phyloP scores from a whole-genome alignment of 73 alveolate genomes.

The Paramecium pentaurelia region DNA sequence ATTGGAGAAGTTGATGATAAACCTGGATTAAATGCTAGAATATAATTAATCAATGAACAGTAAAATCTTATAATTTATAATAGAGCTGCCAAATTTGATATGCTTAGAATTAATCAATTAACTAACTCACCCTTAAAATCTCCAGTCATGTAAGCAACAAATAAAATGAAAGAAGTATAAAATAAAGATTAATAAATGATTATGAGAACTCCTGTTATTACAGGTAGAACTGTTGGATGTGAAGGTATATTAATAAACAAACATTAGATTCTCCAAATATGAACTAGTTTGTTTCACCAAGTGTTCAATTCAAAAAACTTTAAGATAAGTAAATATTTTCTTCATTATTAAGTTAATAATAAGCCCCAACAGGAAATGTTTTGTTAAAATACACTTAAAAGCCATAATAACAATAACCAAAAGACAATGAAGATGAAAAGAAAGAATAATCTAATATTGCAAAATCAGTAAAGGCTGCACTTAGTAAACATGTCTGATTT shows the following conservation, averaged over 20 bases:
- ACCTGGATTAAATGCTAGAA: neutral
- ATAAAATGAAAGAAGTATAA: neutral
- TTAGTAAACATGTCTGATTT: neutral
- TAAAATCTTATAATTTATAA: neutral
- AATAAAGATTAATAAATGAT: slow-evolving; percentile 13
- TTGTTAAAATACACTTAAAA: neutral
- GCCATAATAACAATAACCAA: neutral
- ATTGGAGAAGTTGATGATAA: neutral
- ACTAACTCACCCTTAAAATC: slow-evolving; percentile 41
- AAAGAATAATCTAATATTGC: neutral
- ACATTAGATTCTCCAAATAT: neutral
- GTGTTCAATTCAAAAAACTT: neutral
- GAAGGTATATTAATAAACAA: neutral
- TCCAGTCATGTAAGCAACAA: slow-evolving; percentile 44
- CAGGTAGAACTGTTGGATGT: neutral
- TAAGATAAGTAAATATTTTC: neutral
- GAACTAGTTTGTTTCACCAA: slow-evolving; percentile 18
- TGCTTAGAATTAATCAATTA: slow-evolving; percentile 27
- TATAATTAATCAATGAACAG: neutral
- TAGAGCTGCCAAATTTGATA: slow-evolving; percentile 40
- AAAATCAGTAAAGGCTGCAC: slow-evolving; percentile 1
- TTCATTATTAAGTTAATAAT: neutral
- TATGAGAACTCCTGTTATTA: slow-evolving; percentile 40
- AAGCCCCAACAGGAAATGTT: neutral
- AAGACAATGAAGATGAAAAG: neutral